Evolutionary conservation across 768 basidiomycete species (phyloP).

Genomic region (Phanerochaete sordida): DNA sequence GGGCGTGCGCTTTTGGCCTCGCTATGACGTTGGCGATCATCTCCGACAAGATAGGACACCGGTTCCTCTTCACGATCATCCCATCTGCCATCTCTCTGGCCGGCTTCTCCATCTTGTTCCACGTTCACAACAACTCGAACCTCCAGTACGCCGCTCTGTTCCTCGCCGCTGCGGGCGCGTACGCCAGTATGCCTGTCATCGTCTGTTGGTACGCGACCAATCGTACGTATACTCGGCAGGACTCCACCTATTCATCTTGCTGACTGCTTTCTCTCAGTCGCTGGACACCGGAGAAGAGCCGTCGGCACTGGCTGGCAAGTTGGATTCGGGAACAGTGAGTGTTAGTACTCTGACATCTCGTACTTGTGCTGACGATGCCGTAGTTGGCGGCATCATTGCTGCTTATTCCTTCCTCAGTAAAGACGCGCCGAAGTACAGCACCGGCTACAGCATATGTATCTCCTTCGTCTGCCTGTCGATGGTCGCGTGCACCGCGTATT

Average conservation of each 20-base stretch:
- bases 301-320: constrained; percentile 20
- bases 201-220: constrained; percentile 22
- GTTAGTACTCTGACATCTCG: background rate
- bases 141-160: constrained; percentile 19
- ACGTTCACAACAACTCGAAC: constrained; percentile 13
- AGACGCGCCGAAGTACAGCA: constrained; percentile 20
- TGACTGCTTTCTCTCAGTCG: constrained; percentile 8
- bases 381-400: constrained; percentile 25
- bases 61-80: constrained; percentile 18
- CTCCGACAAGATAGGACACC: constrained; percentile 16
- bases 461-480: constrained; percentile 18
- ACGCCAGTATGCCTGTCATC: constrained; percentile 19
- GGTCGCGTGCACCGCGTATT: constrained; percentile 13
- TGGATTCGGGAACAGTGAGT: constrained; percentile 20
- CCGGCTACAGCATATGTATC: constrained; percentile 22
- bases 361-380: background rate
- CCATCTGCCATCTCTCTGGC: constrained; percentile 13
- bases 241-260: background rate
- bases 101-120: constrained; percentile 17
- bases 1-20: constrained; percentile 19
- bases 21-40: constrained; percentile 16
- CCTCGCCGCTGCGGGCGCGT: constrained; percentile 17
- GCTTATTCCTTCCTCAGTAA: constrained; percentile 21
- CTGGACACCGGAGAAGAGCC: constrained; percentile 15
- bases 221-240: constrained; percentile 7